phyloP scores from a whole-genome alignment of 2,329 filamentous ascomycete genomes.

The Sordariomycetes sp. region DNA sequence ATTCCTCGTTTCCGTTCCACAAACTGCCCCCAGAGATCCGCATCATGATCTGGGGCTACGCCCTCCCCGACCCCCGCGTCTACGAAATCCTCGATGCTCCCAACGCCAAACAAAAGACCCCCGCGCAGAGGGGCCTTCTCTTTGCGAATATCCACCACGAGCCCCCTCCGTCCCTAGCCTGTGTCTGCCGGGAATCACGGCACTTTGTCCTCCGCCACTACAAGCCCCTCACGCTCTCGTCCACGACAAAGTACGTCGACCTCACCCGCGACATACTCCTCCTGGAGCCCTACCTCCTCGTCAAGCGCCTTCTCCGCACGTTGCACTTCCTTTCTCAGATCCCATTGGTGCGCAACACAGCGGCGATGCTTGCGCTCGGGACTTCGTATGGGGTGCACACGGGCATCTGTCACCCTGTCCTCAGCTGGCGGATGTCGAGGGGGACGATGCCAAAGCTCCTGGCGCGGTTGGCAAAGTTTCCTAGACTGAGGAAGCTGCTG shows the following conservation, averaged over 20 bases:
- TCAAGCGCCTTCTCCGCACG: slow-evolving; percentile 30
- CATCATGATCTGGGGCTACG: slow-evolving; percentile 29
- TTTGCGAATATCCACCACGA: slow-evolving; percentile 31
- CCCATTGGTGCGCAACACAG: slow-evolving; percentile 24
- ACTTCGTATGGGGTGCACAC: slow-evolving; percentile 31
- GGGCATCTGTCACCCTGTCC: slow-evolving; percentile 28
- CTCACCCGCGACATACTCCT: slow-evolving; percentile 29
- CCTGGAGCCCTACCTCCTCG: slow-evolving; percentile 32
- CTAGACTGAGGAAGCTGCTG: slow-evolving; percentile 23
- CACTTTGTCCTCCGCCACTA: slow-evolving; percentile 27
- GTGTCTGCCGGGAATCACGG: slow-evolving; percentile 29
- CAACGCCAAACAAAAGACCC: slow-evolving; percentile 22
- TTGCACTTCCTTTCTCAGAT: slow-evolving; percentile 31
- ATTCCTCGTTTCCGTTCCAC: slow-evolving; percentile 5
- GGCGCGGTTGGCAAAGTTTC: slow-evolving; percentile 24
- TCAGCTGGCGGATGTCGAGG: slow-evolving; percentile 28
- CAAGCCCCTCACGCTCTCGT: slow-evolving; percentile 26
- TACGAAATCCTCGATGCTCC: slow-evolving; percentile 33
- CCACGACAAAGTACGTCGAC: slow-evolving; percentile 32
- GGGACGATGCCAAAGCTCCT: slow-evolving; percentile 29
- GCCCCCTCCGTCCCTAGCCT: slow-evolving; percentile 26
- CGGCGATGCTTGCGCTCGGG: slow-evolving; percentile 26
- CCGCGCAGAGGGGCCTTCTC: slow-evolving; percentile 20
- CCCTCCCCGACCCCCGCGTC: slow-evolving; percentile 28
- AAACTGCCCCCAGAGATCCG: slow-evolving; percentile 29